phyloP scores from a whole-genome alignment of 139 green algal genomes.

The Picochlorum costavermella region DNA sequence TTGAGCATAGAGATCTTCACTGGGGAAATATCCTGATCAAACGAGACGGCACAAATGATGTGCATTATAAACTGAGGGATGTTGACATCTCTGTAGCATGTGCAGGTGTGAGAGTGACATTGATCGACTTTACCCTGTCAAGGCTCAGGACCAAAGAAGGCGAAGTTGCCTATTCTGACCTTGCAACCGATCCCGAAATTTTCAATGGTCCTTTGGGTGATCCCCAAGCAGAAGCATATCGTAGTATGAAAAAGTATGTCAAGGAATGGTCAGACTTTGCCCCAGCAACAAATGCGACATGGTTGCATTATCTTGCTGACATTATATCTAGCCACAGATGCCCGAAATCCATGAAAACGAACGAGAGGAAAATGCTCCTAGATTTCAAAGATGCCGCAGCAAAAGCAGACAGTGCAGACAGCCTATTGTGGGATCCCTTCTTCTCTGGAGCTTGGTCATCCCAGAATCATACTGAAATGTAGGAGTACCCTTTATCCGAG shows the following conservation, averaged over 20 bases:
- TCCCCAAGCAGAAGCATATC: conserved; percentile 82
- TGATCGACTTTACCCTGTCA: conserved; percentile 91
- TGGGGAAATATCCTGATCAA: conserved; percentile 77
- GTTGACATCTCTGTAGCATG: conserved; percentile 22
- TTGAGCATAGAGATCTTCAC: conserved; percentile 98
- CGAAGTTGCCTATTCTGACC: conserved; percentile 62
- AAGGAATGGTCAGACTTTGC: conserved; percentile 50
- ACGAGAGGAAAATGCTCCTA: no score
- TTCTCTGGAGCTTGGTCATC: no score
- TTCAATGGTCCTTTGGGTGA: conserved; percentile 78
- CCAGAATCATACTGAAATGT: neutral
- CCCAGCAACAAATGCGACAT: conserved; percentile 83
- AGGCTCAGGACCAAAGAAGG: conserved; percentile 37
- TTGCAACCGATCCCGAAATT: conserved; percentile 70
- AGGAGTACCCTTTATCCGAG: neutral
- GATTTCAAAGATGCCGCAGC: no score
- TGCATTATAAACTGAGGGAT: conserved; percentile 20
- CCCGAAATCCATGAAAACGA: neutral
- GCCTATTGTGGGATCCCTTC: no score
- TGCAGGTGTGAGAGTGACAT: conserved; percentile 33
- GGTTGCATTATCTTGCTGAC: conserved; percentile 89
- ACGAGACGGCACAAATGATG: neutral
- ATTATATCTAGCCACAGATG: conserved; percentile 58
- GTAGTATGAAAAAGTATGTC: conserved; percentile 68
- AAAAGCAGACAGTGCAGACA: no score